Base-by-base conservation (phyloP, 768 basidiomycete species). In the Trametes cingulata region DNA sequence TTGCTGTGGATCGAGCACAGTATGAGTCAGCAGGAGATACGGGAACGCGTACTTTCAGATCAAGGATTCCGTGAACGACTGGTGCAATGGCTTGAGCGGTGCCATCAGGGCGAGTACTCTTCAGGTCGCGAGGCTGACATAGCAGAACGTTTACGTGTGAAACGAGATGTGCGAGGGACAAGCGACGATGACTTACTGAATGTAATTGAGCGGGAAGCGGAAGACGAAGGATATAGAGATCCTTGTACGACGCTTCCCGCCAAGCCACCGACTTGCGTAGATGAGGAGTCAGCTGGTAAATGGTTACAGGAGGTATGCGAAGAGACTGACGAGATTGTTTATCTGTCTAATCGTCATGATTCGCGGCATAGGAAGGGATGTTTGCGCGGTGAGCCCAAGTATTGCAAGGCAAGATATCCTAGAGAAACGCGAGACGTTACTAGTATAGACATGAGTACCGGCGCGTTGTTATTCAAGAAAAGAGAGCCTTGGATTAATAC, bases 401-500 rank as follows among this genome's bases (percentile, higher is more conserved):
- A 29, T 29, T 51, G 49, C 24, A 6, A 20, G 3, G 49, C 49
- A 7, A 33, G 49, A n/a, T 51, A 37, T 22, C 49, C 49, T 3
- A 4, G 49, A 3, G 49, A 51, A 19, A 36, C n/a, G 6, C 14
- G 3, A 19, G 3, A 8, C 9, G 33, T 77, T 2, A 73, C 65
- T 0, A 36, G 58, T 1, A 72, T 73, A 33, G 77, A 76, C 61
- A 25, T 63, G 59, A 68, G 68, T 0, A 68, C 64, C 20, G 74
- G 74, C n/a, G 74, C 1, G 52, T 60, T 54, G 43, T 72, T 14
- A 57, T 64, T 58, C 65, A 76, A 64, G 72, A 73, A 63, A 62
- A 12, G 48, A 1, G 78, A 80, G 51, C 39, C 67, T 2, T 69
- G 65, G 74, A 63, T 80, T 0, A 82, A 82, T 56, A 75, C 66